Evolutionary conservation across 225 moss, liverwort and hornwort genomes (phyloP).

Genomic region (Antitrichia curtipendula): DNA sequence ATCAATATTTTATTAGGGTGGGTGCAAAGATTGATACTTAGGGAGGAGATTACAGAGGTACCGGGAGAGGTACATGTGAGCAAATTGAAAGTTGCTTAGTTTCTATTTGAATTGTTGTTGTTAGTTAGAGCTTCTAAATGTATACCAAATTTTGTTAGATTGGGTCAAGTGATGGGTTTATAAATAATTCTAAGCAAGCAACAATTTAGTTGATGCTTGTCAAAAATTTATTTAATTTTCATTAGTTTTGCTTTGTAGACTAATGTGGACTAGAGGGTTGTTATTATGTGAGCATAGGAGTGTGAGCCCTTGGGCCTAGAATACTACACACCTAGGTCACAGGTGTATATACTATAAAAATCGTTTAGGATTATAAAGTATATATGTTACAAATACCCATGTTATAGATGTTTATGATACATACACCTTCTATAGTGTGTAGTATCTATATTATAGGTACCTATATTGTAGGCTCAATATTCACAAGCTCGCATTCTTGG

Average conservation of each 20-base stretch:
- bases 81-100: not conserved
- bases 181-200: not conserved
- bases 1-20: not conserved
- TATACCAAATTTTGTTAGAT: not conserved
- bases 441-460: too few species aligned
- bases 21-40: not conserved
- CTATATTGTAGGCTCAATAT: too few species aligned
- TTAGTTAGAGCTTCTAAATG: not conserved
- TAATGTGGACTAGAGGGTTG: too few species aligned
- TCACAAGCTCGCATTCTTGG: too few species aligned
- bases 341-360: too few species aligned
- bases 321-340: too few species aligned
- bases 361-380: too few species aligned
- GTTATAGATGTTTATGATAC: too few species aligned
- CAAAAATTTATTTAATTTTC: not conserved
- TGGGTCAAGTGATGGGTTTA: accelerated
- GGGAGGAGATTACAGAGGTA: accelerated
- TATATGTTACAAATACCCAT: too few species aligned
- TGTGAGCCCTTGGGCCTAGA: too few species aligned
- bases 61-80: accelerated
- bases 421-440: too few species aligned
- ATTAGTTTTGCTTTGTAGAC: not conserved
- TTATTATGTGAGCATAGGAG: too few species aligned
- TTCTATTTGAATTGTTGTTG: not conserved
- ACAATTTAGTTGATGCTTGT: not conserved